These are phyloP conservation scores for Hymenoscyphus fructigenus DNA, from an alignment of 2,329 filamentous ascomycete genomes.

Conservation along the genomic window DNA sequence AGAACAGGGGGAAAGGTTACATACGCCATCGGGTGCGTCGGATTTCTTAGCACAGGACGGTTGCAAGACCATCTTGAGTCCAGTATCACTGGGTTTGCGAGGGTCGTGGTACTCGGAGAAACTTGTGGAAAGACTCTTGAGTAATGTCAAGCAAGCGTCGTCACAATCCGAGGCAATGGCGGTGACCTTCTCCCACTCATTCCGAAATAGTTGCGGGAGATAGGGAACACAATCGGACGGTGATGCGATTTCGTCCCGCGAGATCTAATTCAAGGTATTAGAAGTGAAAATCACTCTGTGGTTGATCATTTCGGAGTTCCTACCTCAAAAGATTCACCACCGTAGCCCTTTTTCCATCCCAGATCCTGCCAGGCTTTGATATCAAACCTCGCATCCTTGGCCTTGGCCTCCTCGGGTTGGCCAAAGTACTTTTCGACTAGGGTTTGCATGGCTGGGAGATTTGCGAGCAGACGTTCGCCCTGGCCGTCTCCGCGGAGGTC, in stretches of 20 bases:
- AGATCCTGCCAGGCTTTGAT: constrained; percentile 25
- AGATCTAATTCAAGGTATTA: constrained; percentile 18
- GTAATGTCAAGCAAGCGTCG: constrained; percentile 20
- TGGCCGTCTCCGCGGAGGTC: constrained; percentile 21
- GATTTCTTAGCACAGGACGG: constrained; percentile 20
- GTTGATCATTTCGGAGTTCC: constrained; percentile 1
- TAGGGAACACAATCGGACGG: constrained; percentile 9
- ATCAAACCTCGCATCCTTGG: constrained; percentile 21
- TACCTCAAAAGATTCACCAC: constrained; percentile 24
- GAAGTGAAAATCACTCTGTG: constrained; percentile 4
- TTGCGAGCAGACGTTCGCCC: constrained; percentile 18
- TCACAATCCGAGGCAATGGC: constrained; percentile 22
- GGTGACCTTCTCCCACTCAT: constrained; percentile 20
- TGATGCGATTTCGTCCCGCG: constrained; percentile 19
- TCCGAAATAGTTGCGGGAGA: constrained; percentile 17
- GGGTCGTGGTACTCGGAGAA: constrained; percentile 22
- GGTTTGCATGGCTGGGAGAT: constrained; percentile 19
- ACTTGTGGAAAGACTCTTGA: constrained; percentile 20
- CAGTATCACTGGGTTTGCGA: constrained; percentile 26
- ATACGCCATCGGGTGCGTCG: constrained; percentile 17
- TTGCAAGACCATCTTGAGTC: constrained; percentile 27
- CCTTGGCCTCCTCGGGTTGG: constrained; percentile 20
- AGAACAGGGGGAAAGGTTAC: not conserved
- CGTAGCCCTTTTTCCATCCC: constrained; percentile 20
- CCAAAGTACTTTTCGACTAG: constrained; percentile 21